phyloP scores from a whole-genome alignment of 2,329 filamentous ascomycete genomes.

The Fusarium euwallaceae region DNA sequence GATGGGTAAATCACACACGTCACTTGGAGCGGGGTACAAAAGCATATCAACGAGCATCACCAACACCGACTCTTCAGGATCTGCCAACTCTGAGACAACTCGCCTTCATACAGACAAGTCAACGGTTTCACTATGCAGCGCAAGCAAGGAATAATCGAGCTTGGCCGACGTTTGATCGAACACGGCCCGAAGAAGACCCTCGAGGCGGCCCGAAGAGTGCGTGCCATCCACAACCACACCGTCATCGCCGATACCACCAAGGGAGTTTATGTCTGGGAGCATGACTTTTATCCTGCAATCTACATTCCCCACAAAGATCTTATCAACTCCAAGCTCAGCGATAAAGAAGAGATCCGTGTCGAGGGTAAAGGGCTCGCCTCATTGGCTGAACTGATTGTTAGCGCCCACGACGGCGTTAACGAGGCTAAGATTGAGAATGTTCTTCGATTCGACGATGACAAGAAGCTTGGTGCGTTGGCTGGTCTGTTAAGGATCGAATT shows the following conservation, averaged over 20 bases:
- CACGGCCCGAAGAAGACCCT: constrained; percentile 37
- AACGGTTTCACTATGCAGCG: background rate
- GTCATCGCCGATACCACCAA: constrained; percentile 55
- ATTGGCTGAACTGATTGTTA: constrained; percentile 50
- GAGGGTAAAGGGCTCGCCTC: constrained; percentile 45
- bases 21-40: constrained; percentile 37
- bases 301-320: constrained; percentile 54
- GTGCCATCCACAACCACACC: constrained; percentile 50
- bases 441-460: constrained; percentile 56
- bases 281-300: constrained; percentile 62
- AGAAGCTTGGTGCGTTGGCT: constrained; percentile 50
- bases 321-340: constrained; percentile 44
- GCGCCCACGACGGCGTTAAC: constrained; percentile 38
- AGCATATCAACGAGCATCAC: background rate
- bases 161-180: constrained; percentile 27
- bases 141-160: constrained; percentile 9
- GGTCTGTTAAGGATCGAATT: constrained; percentile 54
- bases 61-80: background rate
- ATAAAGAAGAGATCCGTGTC: constrained; percentile 45
- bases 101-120: background rate
- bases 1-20: constrained; percentile 14
- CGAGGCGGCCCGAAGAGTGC: constrained; percentile 48
- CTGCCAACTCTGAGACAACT: background rate
- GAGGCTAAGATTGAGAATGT: constrained; percentile 51
- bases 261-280: constrained; percentile 59